Base-by-base conservation (phyloP, 78 protist species). In the Dictyostelium discoideum region DNA sequence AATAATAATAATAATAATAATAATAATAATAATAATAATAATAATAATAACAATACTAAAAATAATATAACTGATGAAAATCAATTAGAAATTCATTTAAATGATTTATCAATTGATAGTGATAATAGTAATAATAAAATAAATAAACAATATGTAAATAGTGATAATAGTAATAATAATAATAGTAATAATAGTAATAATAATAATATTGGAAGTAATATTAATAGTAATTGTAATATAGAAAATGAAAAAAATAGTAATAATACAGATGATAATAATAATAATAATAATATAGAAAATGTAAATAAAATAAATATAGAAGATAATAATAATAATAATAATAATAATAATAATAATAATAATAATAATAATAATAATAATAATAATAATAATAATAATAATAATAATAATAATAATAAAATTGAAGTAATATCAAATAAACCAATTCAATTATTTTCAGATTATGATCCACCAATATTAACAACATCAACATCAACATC, bases 391-490 rank as follows among this genome's bases (percentile, higher is more conserved):
- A 32, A 11, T 29, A 14, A 13, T 74, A 11, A 20, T 26, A 63
- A 63, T 63, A 54, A 26, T 39, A 54, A 54, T 82, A 57, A 57
- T 39, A 63, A 39, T 40, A 40, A 22, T 32, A 22, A 85, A 22
- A 37, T 60, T 37, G 79, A 63, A 42, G 6, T 24, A 24, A 16
- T 84, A 24, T 81, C 72, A 39, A 84, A 50, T 63, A 60, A 84
- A 24, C 26, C 40, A 14, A 6, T 48, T 24, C 60, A 85, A 67
- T 60, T 85, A 39, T n/a, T 67, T 69, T 67, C 80, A 69, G 29
- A 81, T 54, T 81, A 86, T 83, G 32, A 83, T 24, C 26, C 46
- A 83, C 46, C 86, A 60, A 57, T 24, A 48, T 9, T 1, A 85
- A 2, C 80, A 13, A 29, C 67, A 20, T 3, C 85, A 60, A 29